Evolutionary conservation across 257 asterid species (phyloP), one percentile per base, ranked within the genome.

Genomic region (Solanum arcanum): DNA sequence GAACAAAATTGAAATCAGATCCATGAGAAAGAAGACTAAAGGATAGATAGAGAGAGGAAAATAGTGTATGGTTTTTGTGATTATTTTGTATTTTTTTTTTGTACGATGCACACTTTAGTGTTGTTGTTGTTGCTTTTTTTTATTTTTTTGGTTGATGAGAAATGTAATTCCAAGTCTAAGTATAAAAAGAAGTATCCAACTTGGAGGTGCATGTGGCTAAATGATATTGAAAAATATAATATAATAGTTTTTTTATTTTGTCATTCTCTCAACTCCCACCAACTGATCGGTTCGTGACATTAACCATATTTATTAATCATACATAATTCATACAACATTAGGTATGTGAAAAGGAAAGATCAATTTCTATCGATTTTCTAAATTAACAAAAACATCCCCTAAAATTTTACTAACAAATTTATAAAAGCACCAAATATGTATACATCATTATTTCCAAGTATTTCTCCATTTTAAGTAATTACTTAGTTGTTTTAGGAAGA

Each of bases 1-100:
- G 86, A 90, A 87, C 0, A 91, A 68, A 52, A 44, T 44, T 27
- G 87, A 82, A 29, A 35, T 4, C 44, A 90, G 89, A 85, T 91
- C 94, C 99, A 96, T 96, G 42, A 69, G 68, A 76, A 75, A 13
- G 56, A 15, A 85, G 33, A n/a, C 1, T 39, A 23, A 23, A 39
- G 56, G 33, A 39, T 39, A 39, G 12, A 78, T n/a, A 23, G 83
- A 42, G 39, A 41, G 3, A 75, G 62, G 41, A 44, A 44, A 77
- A 14, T 25, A 77, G 14, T 27, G 23, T 25, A 77, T 56, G 60
- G 39, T 2, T 25, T 44, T 49, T 47, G 46, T 68, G 59, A 1
- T 4, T 46, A 1, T 66, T 1, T 12, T 66, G 1, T 35, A 35
- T 83, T 7, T 68, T 5, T 83, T 82, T 69, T 35, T 46, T 14